A percentile compares a stretch with the other conserved stretches of the same genome.
Evolutionary conservation across 192 early-diverging fungal genomes (phyloP).

Genomic region (Coemansia sp.): DNA sequence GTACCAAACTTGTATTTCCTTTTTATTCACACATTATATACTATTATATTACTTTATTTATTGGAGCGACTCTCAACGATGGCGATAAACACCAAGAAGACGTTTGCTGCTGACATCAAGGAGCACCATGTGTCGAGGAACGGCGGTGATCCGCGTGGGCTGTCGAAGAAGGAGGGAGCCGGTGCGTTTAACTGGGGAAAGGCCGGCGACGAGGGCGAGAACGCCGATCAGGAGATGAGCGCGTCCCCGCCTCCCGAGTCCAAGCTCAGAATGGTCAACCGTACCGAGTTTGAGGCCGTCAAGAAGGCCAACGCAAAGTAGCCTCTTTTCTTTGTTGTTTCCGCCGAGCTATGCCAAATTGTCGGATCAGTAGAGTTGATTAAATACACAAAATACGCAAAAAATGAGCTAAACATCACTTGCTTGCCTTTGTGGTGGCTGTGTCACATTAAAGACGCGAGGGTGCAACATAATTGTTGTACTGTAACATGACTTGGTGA

Average conservation of each 20-base stretch:
- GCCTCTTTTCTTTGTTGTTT: not conserved
- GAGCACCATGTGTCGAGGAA: constrained; percentile 34
- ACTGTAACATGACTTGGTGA: too few species aligned
- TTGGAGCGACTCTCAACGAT: too few species aligned
- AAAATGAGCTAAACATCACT: not conserved
- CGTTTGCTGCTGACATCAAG: constrained; percentile 22
- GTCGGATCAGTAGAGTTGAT: not conserved
- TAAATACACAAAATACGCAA: not conserved
- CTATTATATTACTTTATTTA: not conserved
- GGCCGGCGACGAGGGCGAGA: not conserved
- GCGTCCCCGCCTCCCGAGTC: constrained; percentile 1
- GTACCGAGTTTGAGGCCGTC: constrained; percentile 10
- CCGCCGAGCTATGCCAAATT: not conserved
- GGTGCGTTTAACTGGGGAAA: constrained; percentile 33
- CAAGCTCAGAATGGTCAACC: constrained; percentile 11
- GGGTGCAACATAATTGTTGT: too few species aligned
- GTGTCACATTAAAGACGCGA: too few species aligned
- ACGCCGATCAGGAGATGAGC: not conserved
- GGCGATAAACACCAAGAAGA: constrained; percentile 4
- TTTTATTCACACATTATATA: not conserved
- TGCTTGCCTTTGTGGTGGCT: not conserved
- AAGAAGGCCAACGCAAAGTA: constrained; percentile 8
- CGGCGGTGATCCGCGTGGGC: constrained; percentile 16
- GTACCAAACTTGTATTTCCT: not conserved
- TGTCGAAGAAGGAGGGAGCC: constrained; percentile 27